These are phyloP conservation scores for Lyophyllum decastes DNA, from an alignment of 768 basidiomycete species.

Conservation along the genomic window DNA sequence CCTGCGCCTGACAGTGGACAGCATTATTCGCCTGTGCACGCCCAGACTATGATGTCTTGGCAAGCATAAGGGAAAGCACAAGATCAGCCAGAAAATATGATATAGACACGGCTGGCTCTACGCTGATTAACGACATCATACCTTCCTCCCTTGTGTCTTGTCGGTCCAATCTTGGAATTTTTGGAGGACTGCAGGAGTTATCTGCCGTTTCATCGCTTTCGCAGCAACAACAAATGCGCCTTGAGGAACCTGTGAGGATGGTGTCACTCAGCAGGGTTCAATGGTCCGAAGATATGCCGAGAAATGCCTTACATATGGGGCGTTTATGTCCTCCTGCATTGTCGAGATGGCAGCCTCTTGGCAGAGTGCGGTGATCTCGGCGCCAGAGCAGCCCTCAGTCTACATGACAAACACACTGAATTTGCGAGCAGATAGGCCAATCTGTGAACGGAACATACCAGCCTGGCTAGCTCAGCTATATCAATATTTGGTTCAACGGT, in stretches of 20 bases:
- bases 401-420: constrained; percentile 28
- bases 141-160: constrained; percentile 21
- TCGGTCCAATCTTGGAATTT: constrained; percentile 73
- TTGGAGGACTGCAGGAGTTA: constrained; percentile 76
- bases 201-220: constrained; percentile 69
- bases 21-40: too few relatives aligned
- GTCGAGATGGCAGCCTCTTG: constrained; percentile 94
- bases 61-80: too few relatives aligned
- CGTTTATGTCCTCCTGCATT: constrained; percentile 86
- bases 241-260: constrained; percentile 64
- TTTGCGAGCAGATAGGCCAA: background rate
- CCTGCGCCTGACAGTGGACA: too few relatives aligned
- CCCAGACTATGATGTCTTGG: background rate
- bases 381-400: constrained; percentile 96
- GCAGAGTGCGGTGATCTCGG: constrained; percentile 88
- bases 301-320: constrained; percentile 60
- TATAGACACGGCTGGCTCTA: background rate
- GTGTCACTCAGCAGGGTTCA: background rate
- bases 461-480: constrained; percentile 60
- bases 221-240: constrained; percentile 77
- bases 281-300: background rate
- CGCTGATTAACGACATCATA: constrained; percentile 3
- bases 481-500: constrained; percentile 72
- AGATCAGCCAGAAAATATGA: background rate
- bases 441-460: constrained; percentile 47